phyloP scores from a whole-genome alignment of 176 grass and related monocot genomes.

The Lolium multiflorum region DNA sequence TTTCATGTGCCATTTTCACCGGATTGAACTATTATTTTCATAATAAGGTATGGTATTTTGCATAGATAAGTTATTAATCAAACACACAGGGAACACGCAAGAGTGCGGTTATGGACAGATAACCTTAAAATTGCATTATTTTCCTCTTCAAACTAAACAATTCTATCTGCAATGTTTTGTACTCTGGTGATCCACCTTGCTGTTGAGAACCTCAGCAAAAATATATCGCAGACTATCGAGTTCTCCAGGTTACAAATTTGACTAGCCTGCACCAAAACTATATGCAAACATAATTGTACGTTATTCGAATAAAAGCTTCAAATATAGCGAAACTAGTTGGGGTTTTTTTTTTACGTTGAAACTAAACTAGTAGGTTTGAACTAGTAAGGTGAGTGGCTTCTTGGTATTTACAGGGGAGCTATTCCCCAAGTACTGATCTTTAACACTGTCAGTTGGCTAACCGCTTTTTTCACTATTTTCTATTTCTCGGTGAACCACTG shows the following conservation, averaged over 20 bases:
- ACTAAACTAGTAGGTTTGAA: constrained; percentile 11
- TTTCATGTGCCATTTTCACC: neutral
- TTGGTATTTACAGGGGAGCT: constrained; percentile 46
- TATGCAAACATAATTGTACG: constrained; percentile 12
- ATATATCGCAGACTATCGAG: neutral
- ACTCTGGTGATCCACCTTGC: neutral
- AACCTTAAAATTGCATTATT: neutral
- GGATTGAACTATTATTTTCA: neutral
- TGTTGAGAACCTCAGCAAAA: neutral
- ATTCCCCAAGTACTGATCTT: neutral
- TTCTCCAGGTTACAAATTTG: constrained; percentile 23
- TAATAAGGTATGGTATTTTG: neutral
- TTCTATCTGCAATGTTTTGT: neutral
- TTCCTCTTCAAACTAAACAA: constrained; percentile 6
- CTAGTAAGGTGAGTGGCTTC: constrained; percentile 4
- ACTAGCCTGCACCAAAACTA: constrained; percentile 8
- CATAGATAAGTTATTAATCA: neutral
- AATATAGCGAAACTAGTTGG: constrained; percentile 20
- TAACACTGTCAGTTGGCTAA: constrained; percentile 10
- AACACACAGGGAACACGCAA: neutral
- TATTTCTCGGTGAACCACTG: neutral
- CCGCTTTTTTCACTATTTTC: constrained; percentile 5
- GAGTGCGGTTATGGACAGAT: neutral
- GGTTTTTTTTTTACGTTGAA: too few species aligned
- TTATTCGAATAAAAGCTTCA: constrained; percentile 11